A percentile compares a stretch with the other conserved stretches of the same genome.
Evolutionary conservation across 148 eudicot species (phyloP).

Genomic region (Rhododendron vialii): DNA sequence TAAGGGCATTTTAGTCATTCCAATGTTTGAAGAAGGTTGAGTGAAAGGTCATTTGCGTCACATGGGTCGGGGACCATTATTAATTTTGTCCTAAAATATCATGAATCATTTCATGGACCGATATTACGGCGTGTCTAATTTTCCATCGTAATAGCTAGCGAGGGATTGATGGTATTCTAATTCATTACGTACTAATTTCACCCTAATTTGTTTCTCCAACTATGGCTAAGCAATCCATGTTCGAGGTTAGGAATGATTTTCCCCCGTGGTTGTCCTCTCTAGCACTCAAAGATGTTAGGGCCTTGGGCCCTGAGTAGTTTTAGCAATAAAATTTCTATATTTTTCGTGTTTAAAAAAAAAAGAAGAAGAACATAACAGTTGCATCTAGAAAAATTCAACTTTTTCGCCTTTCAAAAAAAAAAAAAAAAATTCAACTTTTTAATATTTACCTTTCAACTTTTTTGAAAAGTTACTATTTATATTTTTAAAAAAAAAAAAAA

Average conservation of each 20-base stretch:
- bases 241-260: not conserved
- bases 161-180: not conserved
- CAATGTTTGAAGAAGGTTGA: not conserved
- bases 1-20: not conserved
- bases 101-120: not conserved
- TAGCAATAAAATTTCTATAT: not conserved
- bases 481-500: too few species aligned
- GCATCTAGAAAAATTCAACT: too few species aligned
- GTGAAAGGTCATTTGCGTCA: not conserved
- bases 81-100: not conserved
- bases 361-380: too few species aligned
- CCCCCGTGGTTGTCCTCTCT: not conserved
- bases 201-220: not conserved
- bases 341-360: not conserved
- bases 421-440: too few species aligned
- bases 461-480: not conserved
- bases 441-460: not conserved
- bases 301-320: not conserved
- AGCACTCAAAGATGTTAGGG: not conserved
- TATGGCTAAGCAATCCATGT: not conserved
- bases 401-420: too few species aligned
- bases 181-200: not conserved
- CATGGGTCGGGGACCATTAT: not conserved
- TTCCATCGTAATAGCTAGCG: not conserved
- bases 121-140: not conserved